Percentiles rank a stretch among this genome's conserved stretches.
Conservation (phyloP, 1,284 basidiomycete species). For the Tilletiopsis washingtonensis region DNA sequence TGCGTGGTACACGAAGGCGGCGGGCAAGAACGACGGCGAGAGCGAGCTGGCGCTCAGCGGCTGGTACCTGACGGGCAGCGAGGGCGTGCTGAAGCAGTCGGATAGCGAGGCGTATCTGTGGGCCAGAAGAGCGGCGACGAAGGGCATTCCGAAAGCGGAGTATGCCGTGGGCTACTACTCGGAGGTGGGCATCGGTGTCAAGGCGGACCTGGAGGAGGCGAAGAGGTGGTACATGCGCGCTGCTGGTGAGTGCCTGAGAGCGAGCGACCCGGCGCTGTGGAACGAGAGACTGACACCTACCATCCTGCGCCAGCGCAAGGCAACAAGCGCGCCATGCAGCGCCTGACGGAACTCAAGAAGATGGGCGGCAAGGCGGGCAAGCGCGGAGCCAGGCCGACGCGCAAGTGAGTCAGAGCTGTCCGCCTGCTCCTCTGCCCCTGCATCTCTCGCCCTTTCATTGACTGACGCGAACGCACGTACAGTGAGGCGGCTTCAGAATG, state of each 20-base stretch:
- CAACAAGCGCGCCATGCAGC: constrained; percentile 87
- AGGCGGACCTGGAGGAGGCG: constrained; percentile 88
- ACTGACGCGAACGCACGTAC: no score
- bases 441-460: no score
- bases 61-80: constrained; percentile 78
- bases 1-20: constrained; percentile 97
- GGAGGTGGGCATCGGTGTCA: constrained; percentile 94
- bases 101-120: constrained; percentile 85
- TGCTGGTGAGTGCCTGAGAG: constrained; percentile 16
- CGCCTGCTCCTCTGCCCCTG: no score
- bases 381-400: constrained; percentile 29
- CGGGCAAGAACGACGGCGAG: constrained; percentile 87
- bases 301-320: constrained; percentile 63
- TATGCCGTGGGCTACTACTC: constrained; percentile 90
- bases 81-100: constrained; percentile 91
- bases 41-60: constrained; percentile 91
- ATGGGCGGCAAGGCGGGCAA: constrained; percentile 22
- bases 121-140: constrained; percentile 50
- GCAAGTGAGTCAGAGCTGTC: no score
- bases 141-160: constrained; percentile 51
- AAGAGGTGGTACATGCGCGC: constrained; percentile 95
- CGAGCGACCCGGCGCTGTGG: not conserved
- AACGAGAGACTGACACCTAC: not conserved
- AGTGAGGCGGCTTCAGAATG: no score
- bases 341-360: constrained; percentile 67